Evolutionary conservation across 345 rosid genomes (phyloP).

Genomic region (Populus deltoides): DNA sequence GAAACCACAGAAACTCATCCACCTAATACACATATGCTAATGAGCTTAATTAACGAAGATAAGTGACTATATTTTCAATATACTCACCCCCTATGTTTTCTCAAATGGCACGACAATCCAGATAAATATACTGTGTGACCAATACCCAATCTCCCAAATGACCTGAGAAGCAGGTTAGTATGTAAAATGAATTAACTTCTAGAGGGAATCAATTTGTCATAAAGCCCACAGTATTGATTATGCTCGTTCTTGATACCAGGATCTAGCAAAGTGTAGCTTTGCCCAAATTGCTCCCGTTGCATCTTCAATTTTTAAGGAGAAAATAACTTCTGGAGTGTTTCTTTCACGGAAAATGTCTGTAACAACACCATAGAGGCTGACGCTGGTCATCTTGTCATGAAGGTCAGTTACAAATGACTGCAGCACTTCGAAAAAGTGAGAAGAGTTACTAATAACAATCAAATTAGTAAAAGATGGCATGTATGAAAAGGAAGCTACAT

Average conservation of each 20-base stretch:
- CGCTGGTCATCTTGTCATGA: slow-evolving; percentile 70
- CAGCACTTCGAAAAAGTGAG: slow-evolving; percentile 43
- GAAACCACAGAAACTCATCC: neutral
- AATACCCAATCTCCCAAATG: slow-evolving; percentile 67
- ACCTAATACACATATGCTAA: neutral
- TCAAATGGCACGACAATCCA: slow-evolving; percentile 69
- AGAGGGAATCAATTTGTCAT: neutral
- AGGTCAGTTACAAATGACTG: slow-evolving; percentile 68
- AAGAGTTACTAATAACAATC: slow-evolving; percentile 9
- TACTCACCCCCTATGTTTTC: slow-evolving; percentile 51
- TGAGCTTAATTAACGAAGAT: neutral
- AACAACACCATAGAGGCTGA: slow-evolving; percentile 81
- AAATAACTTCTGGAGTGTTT: slow-evolving; percentile 42
- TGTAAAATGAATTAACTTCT: neutral
- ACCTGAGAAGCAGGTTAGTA: slow-evolving; percentile 48
- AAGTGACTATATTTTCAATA: neutral
- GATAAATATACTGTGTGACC: slow-evolving; percentile 74
- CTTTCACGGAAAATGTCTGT: slow-evolving; percentile 45
- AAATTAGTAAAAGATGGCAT: neutral
- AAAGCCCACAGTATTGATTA: slow-evolving; percentile 1
- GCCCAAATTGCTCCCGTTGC: slow-evolving; percentile 64
- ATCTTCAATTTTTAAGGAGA: slow-evolving; percentile 70
- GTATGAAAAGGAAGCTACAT: neutral
- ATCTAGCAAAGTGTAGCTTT: slow-evolving; percentile 63
- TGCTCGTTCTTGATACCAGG: slow-evolving; percentile 49